phyloP scores from a whole-genome alignment of 192 early-diverging fungal species.

The Anaeromyces robustus region DNA sequence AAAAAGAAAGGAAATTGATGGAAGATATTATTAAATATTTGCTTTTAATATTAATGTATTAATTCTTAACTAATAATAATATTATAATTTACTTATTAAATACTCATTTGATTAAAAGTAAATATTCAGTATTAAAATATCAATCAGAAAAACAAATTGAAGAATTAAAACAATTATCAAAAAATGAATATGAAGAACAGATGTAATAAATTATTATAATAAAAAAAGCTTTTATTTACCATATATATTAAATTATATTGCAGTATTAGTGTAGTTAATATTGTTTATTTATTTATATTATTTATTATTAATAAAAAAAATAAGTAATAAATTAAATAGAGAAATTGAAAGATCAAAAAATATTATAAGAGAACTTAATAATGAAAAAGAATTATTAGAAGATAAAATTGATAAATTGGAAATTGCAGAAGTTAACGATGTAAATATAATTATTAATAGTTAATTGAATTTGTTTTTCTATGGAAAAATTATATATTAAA shows the following conservation, averaged over 20 bases:
- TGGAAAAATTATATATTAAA: no score
- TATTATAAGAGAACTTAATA: not conserved
- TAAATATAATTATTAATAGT: no score
- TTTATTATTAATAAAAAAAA: no score
- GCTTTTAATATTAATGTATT: no score
- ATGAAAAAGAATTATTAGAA: not conserved
- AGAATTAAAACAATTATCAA: not conserved
- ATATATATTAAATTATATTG: no score
- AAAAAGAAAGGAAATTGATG: no score
- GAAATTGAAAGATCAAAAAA: not conserved
- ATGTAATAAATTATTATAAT: not conserved
- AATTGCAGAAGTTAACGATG: not conserved
- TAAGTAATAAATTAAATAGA: not conserved
- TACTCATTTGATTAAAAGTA: not conserved
- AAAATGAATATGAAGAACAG: not conserved
- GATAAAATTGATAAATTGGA: not conserved
- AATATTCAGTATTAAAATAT: not conserved
- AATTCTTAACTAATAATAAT: no score
- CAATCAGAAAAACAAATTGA: not conserved
- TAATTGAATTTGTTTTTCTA: no score
- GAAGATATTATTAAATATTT: no score
- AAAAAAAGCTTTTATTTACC: no score
- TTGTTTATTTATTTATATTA: no score
- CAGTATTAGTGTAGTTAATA: no score
- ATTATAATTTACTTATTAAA: not conserved